Evolutionary conservation across 2,329 filamentous ascomycete species (phyloP).

Genomic region (Fusarium lateritium): DNA sequence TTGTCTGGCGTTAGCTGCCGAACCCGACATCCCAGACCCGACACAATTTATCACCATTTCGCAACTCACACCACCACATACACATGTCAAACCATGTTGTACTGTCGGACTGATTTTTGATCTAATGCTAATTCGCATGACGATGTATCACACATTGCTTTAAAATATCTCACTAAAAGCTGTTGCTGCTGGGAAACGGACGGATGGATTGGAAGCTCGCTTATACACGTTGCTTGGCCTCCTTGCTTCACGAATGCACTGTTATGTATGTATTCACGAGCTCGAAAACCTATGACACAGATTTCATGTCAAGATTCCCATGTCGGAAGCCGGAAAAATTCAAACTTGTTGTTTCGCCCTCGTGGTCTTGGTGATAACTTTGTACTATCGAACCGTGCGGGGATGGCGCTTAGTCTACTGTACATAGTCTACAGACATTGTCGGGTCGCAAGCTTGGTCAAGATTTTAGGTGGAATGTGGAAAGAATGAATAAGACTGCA

Average conservation of each 20-base stretch:
- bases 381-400: slow-evolving; percentile 26
- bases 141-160: not conserved
- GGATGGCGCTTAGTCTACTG: slow-evolving; percentile 16
- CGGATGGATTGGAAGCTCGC: not conserved
- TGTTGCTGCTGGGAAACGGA: not conserved
- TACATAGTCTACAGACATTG: not conserved
- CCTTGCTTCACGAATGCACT: not conserved
- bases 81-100: not conserved
- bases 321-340: slow-evolving; percentile 40
- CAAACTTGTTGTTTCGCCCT: slow-evolving; percentile 37
- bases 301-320: slow-evolving; percentile 3
- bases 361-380: slow-evolving; percentile 11
- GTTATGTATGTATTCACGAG: slow-evolving; percentile 4
- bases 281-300: not conserved
- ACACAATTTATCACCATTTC: not conserved
- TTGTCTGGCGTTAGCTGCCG: slow-evolving; percentile 46
- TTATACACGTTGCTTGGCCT: not conserved
- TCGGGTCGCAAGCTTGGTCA: not conserved
- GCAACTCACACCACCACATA: not conserved
- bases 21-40: not conserved
- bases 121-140: not conserved
- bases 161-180: not conserved
- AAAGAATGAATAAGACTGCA: not conserved
- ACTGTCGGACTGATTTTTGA: not conserved
- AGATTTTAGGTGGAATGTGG: not conserved